Evolutionary conservation across 2,329 filamentous ascomycete species (phyloP).

Genomic region (Plectosphaerella plurivora): DNA sequence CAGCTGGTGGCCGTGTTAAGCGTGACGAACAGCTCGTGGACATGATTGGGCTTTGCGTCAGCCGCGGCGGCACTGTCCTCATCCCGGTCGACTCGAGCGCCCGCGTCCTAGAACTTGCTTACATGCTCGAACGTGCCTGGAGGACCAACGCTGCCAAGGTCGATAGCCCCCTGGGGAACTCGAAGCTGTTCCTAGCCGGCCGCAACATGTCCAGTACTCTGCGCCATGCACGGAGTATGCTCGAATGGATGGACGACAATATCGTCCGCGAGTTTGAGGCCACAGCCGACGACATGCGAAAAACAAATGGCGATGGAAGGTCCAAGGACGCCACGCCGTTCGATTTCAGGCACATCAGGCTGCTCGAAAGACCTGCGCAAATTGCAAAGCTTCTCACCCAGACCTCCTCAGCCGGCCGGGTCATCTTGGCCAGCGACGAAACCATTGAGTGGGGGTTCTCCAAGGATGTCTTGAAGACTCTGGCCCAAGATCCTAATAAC

Average conservation of each 20-base stretch:
- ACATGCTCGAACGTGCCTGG: slow-evolving; percentile 91
- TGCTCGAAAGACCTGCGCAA: slow-evolving; percentile 78
- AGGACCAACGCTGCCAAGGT: slow-evolving; percentile 53
- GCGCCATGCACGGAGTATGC: slow-evolving; percentile 87
- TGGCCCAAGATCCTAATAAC: slow-evolving; percentile 76
- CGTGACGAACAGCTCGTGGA: slow-evolving; percentile 82
- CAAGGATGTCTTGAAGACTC: slow-evolving; percentile 66
- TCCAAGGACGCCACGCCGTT: slow-evolving; percentile 67
- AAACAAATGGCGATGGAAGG: slow-evolving; percentile 42
- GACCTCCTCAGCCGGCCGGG: slow-evolving; percentile 47
- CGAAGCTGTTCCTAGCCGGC: slow-evolving; percentile 76
- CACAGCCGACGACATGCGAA: slow-evolving; percentile 48
- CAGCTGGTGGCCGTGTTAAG: slow-evolving; percentile 69
- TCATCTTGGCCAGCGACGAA: slow-evolving; percentile 87
- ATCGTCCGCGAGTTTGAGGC: slow-evolving; percentile 91
- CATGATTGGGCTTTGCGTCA: slow-evolving; percentile 73
- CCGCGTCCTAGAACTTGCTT: slow-evolving; percentile 87
- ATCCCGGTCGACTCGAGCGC: slow-evolving; percentile 95
- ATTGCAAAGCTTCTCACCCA: slow-evolving; percentile 64
- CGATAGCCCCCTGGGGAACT: slow-evolving; percentile 45
- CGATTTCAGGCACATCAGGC: slow-evolving; percentile 79
- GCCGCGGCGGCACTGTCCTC: slow-evolving; percentile 81
- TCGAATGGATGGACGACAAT: slow-evolving; percentile 98
- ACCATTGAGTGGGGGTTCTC: slow-evolving; percentile 96
- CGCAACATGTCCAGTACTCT: slow-evolving; percentile 84